phyloP scores from a whole-genome alignment of 768 basidiomycete genomes.

The Tylopilus sp. region DNA sequence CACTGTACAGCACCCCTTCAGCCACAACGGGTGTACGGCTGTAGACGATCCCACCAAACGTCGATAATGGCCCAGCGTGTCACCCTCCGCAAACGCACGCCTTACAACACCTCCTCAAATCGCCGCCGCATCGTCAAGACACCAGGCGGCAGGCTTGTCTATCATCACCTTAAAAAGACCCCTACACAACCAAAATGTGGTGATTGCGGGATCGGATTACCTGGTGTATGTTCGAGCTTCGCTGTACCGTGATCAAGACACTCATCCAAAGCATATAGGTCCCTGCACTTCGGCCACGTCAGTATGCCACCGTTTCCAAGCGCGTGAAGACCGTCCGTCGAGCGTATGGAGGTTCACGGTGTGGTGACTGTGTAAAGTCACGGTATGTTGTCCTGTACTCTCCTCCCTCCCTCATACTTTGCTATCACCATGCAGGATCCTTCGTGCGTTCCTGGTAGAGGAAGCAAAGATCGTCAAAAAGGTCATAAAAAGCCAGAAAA shows the following conservation, averaged over 20 bases:
- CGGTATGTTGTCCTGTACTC: constrained; percentile 53
- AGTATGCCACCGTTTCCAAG: constrained; percentile 96
- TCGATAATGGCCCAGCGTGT: constrained; percentile 94
- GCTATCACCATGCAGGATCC: constrained; percentile 56
- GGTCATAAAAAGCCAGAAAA: constrained; percentile 87
- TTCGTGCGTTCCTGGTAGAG: constrained; percentile 98
- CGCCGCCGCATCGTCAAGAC: constrained; percentile 95
- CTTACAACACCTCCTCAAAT: constrained; percentile 98
- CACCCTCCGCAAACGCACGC: constrained; percentile 96
- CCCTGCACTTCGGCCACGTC: constrained; percentile 91
- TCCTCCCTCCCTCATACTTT: not conserved
- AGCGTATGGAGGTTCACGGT: constrained; percentile 97
- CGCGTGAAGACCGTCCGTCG: constrained; percentile 94
- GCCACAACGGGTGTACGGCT: constrained; percentile 19
- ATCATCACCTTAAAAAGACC: constrained; percentile 97
- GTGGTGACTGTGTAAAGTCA: constrained; percentile 92
- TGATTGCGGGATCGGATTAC: constrained; percentile 92
- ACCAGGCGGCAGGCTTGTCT: constrained; percentile 96
- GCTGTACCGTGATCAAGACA: not conserved
- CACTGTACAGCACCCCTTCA: constrained; percentile 22
- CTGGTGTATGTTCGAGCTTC: constrained; percentile 70
- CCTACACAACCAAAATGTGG: constrained; percentile 93
- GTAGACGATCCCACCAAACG: not conserved
- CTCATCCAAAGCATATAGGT: constrained; percentile 47
- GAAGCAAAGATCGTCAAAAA: constrained; percentile 99